Percentiles rank a stretch among this genome's conserved stretches.
These are phyloP conservation scores for Pseudonectria buxi DNA, from an alignment of 2,329 filamentous ascomycete species.

Conservation along the genomic window DNA sequence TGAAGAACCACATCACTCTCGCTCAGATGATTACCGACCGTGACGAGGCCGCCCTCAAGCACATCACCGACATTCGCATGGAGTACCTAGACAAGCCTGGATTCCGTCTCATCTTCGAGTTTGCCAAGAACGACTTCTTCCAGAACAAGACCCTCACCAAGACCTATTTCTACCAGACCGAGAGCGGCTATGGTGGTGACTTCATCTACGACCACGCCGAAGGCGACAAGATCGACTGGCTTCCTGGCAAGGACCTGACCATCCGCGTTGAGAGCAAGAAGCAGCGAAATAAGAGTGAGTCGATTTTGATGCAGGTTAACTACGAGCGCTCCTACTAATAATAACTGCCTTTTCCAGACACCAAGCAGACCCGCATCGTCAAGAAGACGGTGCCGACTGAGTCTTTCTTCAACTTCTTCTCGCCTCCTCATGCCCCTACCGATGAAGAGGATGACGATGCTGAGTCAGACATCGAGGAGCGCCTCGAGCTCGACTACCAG, in stretches of 20 bases:
- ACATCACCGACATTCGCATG: constrained; percentile 91
- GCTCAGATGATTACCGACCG: constrained; percentile 98
- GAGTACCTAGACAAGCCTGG: constrained; percentile 98
- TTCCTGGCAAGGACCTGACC: constrained; percentile 84
- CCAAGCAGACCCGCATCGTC: constrained; percentile 96
- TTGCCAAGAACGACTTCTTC: constrained; percentile 92
- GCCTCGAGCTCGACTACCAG: constrained; percentile 96
- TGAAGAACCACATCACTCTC: constrained; percentile 98
- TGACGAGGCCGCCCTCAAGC: constrained; percentile 88
- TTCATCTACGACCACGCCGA: constrained; percentile 99
- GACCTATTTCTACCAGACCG: constrained; percentile 98
- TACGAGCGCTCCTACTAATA: constrained; percentile 6
- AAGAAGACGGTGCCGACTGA: constrained; percentile 99
- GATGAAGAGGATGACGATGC: constrained; percentile 67
- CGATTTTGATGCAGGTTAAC: background rate
- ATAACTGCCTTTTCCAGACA: constrained; percentile 55
- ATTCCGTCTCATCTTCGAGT: constrained; percentile 97
- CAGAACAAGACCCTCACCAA: constrained; percentile 95
- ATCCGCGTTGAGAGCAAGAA: constrained; percentile 98
- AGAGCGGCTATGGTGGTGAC: constrained; percentile 96
- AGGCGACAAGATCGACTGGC: constrained; percentile 97
- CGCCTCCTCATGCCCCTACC: constrained; percentile 78
- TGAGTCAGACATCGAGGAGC: constrained; percentile 89
- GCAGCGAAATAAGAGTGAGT: constrained; percentile 96
- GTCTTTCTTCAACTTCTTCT: constrained; percentile 99